Base-by-base conservation (phyloP, 805 yeast genomes). In the Torulaspora gathmanii region DNA sequence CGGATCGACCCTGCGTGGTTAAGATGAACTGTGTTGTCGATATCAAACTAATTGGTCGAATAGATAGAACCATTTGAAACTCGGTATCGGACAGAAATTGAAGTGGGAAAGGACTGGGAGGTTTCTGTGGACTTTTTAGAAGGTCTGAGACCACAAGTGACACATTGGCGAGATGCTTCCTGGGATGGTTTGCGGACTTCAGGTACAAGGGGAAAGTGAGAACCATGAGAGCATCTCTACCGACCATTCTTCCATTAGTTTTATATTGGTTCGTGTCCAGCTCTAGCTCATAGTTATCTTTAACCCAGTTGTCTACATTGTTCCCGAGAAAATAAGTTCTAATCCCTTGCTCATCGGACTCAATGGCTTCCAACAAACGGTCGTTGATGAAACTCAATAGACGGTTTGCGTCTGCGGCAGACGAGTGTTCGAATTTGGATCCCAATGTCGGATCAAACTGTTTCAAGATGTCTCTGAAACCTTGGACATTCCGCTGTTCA, bases 291-390 rank as follows among this genome's bases (percentile, higher is more conserved):
- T 49, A 49, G 11, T 50, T 44, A 11, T 56, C 45, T 12, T 47
- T 33, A 17, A 46, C 43, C 53, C 54, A 49, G 16, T 39, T 46
- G 23, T 45, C 29, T 9, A 44, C 52, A 28, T 49, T 49, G 35
- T 43, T 37, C 11, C 56, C 50, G 38, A 55, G 40, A 33, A 56
- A 49, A 28, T 38, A 49, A n/a, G 54, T 49, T 16, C 59, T 42
- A 12, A 61, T 44, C 1, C 58, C 58, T 3, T 45, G 40, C 43
- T 60, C 64, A 38, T 61, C 49, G 2, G 28, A 47, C 9, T 45
- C 44, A 11, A 61, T 49, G 5, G 61, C 55, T 36, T 60, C 64
- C 31, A 54, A 36, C 3, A 61, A 50, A 27, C 51, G 47, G n/a
- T 42, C 42, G 27, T 47, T 37, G 13, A 44, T 31, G 25, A 40